Evolutionary conservation across 495 filamentous ascomycete genomes (phyloP), one percentile per base, ranked within the genome.

Genomic region (Filosporella fistucella): DNA sequence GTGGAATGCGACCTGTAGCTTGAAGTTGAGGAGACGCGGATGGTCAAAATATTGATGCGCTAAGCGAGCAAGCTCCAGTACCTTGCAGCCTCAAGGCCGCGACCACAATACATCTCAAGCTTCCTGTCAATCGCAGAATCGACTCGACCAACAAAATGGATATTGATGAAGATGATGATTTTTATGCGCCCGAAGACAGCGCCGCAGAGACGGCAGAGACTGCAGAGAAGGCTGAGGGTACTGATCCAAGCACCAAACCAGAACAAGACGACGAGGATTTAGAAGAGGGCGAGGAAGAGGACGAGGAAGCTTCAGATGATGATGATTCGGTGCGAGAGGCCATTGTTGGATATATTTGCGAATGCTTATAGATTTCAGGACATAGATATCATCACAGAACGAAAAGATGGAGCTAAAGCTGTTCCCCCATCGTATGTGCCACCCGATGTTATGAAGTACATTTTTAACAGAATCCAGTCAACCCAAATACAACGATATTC

Each of bases 301-400:
- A 78, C 26, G 85, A 84, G 28, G 81, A 80, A 51, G 67, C 77
- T 62, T 68, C 56, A 51, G 66, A 74, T 42, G 50, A 60, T 57
- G 56, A 34, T 17, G 23, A 34, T 46, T 42, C 42, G 3, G 34
- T 59, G 46, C 21, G 13, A 32, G 30, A 11, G 21, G 14, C 22
- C 5, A 21, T 22, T 23, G n/a, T 16, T n/a, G n/a, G 32, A 9
- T 1, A 45, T 17, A 21, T 13, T 1, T 20, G 41, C 52, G 56
- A 13, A 56, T 62, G 55, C 16, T 40, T 14, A 39, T 62, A 55
- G n/a, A n/a, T n/a, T n/a, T n/a, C 63, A 96, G 79, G 93, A 97
- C 51, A 86, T 98, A 56, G 90, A 97, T 57, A 94, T 98, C 57
- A 94, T 96, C 55, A 90, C 87, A 49, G 93, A 91, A 56, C 69